phyloP scores from a whole-genome alignment of 2,329 filamentous ascomycete species.

The Microdochium bolleyi region DNA sequence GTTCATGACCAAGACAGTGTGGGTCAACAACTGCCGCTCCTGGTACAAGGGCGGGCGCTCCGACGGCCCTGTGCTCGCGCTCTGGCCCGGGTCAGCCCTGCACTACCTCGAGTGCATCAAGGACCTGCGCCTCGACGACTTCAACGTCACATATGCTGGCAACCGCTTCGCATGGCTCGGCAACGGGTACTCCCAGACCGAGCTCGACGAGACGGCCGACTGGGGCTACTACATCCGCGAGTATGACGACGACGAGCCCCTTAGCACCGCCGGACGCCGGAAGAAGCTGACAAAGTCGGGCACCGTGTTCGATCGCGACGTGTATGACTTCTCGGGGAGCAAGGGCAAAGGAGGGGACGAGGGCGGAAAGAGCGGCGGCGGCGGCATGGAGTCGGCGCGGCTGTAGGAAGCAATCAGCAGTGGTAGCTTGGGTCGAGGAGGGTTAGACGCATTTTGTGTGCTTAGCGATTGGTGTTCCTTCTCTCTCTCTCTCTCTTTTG shows the following conservation, averaged over 20 bases:
- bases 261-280: conserved; percentile 11
- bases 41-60: conserved; percentile 38
- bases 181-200: conserved; percentile 32
- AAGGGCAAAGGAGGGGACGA: background rate
- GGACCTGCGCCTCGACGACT: conserved; percentile 36
- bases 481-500: too few relatives aligned
- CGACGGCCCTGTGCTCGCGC: conserved; percentile 33
- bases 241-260: conserved; percentile 21
- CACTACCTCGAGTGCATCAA: conserved; percentile 40
- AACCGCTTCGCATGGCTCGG: conserved; percentile 31
- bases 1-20: conserved; percentile 36
- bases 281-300: conserved; percentile 18
- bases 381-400: background rate
- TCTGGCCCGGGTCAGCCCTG: conserved; percentile 36
- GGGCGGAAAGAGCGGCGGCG: background rate
- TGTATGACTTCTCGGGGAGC: conserved; percentile 9
- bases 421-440: too few relatives aligned
- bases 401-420: too few relatives aligned
- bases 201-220: conserved; percentile 28
- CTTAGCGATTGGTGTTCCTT: too few relatives aligned
- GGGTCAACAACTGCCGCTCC: conserved; percentile 32
- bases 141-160: conserved; percentile 26
- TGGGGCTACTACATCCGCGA: conserved; percentile 20
- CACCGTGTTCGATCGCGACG: conserved; percentile 8
- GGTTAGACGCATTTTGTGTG: too few relatives aligned